Base-by-base conservation (phyloP, 768 basidiomycete species). In the Kwoniella dendrophila region DNA sequence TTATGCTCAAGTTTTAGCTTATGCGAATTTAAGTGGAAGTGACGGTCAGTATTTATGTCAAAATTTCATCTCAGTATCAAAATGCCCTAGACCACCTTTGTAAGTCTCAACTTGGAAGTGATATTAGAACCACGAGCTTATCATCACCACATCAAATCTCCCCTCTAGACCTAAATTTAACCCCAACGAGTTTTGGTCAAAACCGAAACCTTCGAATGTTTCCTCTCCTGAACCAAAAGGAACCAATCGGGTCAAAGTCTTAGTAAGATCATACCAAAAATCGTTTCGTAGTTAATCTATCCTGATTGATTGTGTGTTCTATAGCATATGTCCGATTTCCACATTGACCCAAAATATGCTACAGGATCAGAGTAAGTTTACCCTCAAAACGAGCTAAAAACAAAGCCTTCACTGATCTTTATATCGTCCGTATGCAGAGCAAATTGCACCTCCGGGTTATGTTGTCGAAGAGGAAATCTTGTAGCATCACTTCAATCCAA, bases 281-380 rank as follows among this genome's bases (percentile, higher is more conserved):
- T 36, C 33, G 20, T 3, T 40, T 10, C 20, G 11, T 22, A 20
- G 45, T 27, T 7, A 55, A 5, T 20, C 8, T 34, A 29, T 3
- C n/a, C n/a, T 30, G 24, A 24, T 27, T 27, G 24, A 48, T 27
- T 27, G 3, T 3, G 20, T 12, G 6, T 22, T 22, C 2, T 16
- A 32, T n/a, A 64, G 59, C 89, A 90, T 72, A 58, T 90, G n/a
- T 88, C 88, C 0, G 89, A 90, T 70, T 81, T 88, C 59, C 89
- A 90, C 74, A 78, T 90, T 52, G 89, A 90, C 75, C 86, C 88
- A 38, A 83, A 88, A 24, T 89, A 84, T 69, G 82, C 86, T 26
- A 89, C 84, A 24, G 85, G 86, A 22, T 80, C 87, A 1, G 88
- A 89, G 56, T 58, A 29, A 58, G 56, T 49, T 18, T 2, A n/a